These are phyloP conservation scores for Ogataea neopini DNA, from an alignment of 805 yeast species.

Conservation along the genomic window DNA sequence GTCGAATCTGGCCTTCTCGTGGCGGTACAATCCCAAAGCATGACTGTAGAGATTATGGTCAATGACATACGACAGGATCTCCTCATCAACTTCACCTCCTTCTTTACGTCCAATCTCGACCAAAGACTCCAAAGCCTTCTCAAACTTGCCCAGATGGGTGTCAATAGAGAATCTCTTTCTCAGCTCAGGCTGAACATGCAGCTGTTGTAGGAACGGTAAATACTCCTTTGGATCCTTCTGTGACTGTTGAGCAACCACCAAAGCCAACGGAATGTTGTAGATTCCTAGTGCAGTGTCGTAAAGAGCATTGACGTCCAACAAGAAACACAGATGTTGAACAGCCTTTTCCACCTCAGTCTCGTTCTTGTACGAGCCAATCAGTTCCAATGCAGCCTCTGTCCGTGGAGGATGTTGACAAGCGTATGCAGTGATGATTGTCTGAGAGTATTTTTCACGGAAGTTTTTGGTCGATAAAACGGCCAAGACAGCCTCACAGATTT, in stretches of 20 bases:
- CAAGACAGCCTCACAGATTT: constrained; percentile 71
- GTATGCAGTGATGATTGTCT: constrained; percentile 83
- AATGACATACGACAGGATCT: constrained; percentile 67
- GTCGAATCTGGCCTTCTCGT: constrained; percentile 55
- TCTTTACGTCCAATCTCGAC: constrained; percentile 45
- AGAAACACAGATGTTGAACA: constrained; percentile 82
- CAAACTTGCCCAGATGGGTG: constrained; percentile 65
- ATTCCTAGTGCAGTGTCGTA: constrained; percentile 79
- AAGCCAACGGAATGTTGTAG: constrained; percentile 78
- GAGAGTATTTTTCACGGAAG: constrained; percentile 60
- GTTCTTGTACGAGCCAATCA: constrained; percentile 55
- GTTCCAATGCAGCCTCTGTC: constrained; percentile 66
- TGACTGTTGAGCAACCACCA: constrained; percentile 90
- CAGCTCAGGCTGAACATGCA: constrained; percentile 65
- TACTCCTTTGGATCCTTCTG: constrained; percentile 98
- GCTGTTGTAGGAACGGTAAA: constrained; percentile 81
- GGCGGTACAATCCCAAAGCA: constrained; percentile 64
- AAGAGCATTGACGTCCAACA: constrained; percentile 83
- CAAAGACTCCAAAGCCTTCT: constrained; percentile 69
- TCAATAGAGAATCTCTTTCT: constrained; percentile 79
- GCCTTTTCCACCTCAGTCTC: constrained; percentile 55
- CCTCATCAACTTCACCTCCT: constrained; percentile 42
- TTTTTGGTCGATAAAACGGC: constrained; percentile 52
- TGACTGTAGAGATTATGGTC: constrained; percentile 67
- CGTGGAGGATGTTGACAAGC: constrained; percentile 92